Conservation (phyloP, 73 alveolate genomes). For the Paramecium pentaurelia region DNA sequence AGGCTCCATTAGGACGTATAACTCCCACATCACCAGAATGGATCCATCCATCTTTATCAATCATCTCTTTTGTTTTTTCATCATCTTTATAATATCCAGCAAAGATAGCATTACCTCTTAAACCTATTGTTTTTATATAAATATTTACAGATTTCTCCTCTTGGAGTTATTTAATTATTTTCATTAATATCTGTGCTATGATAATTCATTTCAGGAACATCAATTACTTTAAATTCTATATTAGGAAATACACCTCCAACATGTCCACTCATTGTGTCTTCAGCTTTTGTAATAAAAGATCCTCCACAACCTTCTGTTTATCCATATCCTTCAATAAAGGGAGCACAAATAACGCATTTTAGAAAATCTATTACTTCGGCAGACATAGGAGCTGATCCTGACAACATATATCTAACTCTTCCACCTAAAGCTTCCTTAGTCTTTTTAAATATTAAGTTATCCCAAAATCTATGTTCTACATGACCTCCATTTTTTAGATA, state of each 20-base stretch:
- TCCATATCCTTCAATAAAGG: slow-evolving; percentile 90
- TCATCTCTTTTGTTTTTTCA: slow-evolving; percentile 84
- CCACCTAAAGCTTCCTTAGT: slow-evolving; percentile 84
- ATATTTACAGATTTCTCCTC: slow-evolving; percentile 80
- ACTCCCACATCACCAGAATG: slow-evolving; percentile 95
- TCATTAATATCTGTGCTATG: slow-evolving; percentile 71
- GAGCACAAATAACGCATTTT: slow-evolving; percentile 69
- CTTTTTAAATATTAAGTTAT: slow-evolving; percentile 75
- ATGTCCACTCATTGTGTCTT: slow-evolving; percentile 76
- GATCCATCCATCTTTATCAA: slow-evolving; percentile 90
- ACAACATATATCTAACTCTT: slow-evolving; percentile 76
- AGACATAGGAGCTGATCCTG: slow-evolving; percentile 89
- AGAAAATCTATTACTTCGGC: slow-evolving; percentile 75
- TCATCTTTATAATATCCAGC: slow-evolving; percentile 85
- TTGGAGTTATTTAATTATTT: slow-evolving; percentile 75
- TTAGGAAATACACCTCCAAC: slow-evolving; percentile 80
- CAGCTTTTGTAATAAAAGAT: slow-evolving; percentile 54
- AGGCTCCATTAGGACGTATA: slow-evolving; percentile 60
- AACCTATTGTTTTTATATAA: background rate
- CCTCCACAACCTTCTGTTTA: slow-evolving; percentile 92
- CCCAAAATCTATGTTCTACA: slow-evolving; percentile 75
- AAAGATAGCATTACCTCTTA: slow-evolving; percentile 81
- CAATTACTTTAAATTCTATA: slow-evolving; percentile 74
- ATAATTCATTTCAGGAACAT: slow-evolving; percentile 85
- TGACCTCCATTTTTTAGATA: slow-evolving; percentile 59